Conservation (phyloP, 192 early-diverging fungal genomes). For the Backusella australiensis region DNA sequence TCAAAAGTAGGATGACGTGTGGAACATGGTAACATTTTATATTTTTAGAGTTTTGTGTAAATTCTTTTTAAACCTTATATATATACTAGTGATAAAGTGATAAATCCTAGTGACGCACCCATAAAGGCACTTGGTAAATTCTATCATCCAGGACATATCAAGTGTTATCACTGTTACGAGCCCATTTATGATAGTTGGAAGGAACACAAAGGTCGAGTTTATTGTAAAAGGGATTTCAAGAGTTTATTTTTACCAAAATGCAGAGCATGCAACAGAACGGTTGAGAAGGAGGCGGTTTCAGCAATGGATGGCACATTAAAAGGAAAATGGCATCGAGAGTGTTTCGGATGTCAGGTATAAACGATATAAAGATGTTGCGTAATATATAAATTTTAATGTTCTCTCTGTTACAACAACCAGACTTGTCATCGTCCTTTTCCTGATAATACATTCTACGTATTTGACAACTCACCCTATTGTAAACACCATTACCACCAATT, state of each 20-base stretch:
- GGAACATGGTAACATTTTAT: constrained; percentile 47
- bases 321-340: constrained; percentile 69
- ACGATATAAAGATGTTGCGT: neutral
- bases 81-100: constrained; percentile 28
- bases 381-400: no score
- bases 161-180: constrained; percentile 65
- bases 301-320: constrained; percentile 68
- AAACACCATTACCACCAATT: constrained; percentile 82
- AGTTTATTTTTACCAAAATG: constrained; percentile 66
- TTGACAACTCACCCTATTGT: constrained; percentile 81
- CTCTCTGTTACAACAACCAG: constrained; percentile 8
- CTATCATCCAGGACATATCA: constrained; percentile 64
- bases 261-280: constrained; percentile 55
- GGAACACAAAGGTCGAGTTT: constrained; percentile 59
- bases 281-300: constrained; percentile 71
- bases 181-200: constrained; percentile 48
- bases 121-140: constrained; percentile 63
- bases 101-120: constrained; percentile 27
- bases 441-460: constrained; percentile 87
- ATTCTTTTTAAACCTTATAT: neutral
- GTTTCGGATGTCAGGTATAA: constrained; percentile 63
- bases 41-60: neutral
- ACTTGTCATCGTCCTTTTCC: constrained; percentile 70
- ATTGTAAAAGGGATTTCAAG: constrained; percentile 67
- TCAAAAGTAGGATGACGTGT: constrained; percentile 40